Conservation (phyloP, 1,284 basidiomycete genomes). For the Cryptococcus sp. region DNA sequence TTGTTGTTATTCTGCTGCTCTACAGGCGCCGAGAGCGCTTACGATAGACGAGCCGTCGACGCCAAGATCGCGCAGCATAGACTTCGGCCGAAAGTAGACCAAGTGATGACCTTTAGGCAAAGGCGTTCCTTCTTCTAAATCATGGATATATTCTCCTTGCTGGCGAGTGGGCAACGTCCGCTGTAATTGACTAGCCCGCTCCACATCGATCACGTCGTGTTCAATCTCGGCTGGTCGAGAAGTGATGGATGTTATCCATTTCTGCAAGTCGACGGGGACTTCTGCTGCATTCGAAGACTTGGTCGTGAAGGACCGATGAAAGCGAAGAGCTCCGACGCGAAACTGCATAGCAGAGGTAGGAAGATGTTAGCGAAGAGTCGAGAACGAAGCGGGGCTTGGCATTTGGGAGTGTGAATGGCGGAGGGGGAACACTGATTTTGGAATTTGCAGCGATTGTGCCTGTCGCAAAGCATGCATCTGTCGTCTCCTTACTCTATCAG, state of each 20-base stretch:
- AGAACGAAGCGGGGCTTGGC: too few relatives aligned
- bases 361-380: too few relatives aligned
- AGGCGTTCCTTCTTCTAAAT: constrained; percentile 46
- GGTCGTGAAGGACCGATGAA: neutral
- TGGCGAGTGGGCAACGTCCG: constrained; percentile 67
- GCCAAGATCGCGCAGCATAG: constrained; percentile 62
- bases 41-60: constrained; percentile 63
- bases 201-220: constrained; percentile 10
- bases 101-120: constrained; percentile 70
- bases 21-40: constrained; percentile 51
- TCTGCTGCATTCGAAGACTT: neutral
- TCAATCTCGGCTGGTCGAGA: neutral
- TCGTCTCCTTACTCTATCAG: too few relatives aligned
- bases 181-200: constrained; percentile 13
- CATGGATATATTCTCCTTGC: constrained; percentile 36
- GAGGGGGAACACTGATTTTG: too few relatives aligned
- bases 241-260: constrained; percentile 6
- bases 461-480: too few relatives aligned
- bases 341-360: too few relatives aligned
- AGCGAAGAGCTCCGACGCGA: neutral
- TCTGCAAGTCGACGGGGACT: neutral
- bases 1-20: neutral
- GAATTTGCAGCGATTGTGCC: too few relatives aligned
- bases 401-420: too few relatives aligned
- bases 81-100: constrained; percentile 70